Evolutionary conservation across 1,284 basidiomycete genomes (phyloP).

Genomic region (Trichosporon faecale): DNA sequence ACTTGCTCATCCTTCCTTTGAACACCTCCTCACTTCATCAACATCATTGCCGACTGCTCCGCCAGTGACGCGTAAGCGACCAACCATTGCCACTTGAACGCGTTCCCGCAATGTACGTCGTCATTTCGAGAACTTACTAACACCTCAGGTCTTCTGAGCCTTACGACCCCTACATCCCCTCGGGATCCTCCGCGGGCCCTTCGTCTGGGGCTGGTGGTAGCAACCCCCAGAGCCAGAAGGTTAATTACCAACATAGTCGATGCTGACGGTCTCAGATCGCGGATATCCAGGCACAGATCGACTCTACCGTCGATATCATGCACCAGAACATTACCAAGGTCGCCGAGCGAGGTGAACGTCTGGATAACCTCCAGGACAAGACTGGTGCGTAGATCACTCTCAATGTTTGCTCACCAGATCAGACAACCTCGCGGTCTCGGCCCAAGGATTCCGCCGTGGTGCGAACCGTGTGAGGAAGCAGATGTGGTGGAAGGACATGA

Average conservation of each 20-base stretch:
- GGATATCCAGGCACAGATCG: conserved; percentile 89
- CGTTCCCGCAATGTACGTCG: neutral
- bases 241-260: conserved; percentile 13
- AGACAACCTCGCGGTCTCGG: conserved; percentile 98
- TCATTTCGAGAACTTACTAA: neutral
- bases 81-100: neutral
- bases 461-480: conserved; percentile 98
- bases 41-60: neutral
- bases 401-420: neutral
- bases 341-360: conserved; percentile 87
- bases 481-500: conserved; percentile 93
- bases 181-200: conserved; percentile 59
- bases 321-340: conserved; percentile 89
- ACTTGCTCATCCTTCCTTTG: too few species aligned
- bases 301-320: conserved; percentile 95
- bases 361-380: conserved; percentile 95
- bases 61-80: neutral
- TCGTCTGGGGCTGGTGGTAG: conserved; percentile 24
- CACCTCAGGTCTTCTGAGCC: conserved; percentile 61
- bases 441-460: conserved; percentile 95
- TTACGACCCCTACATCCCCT: conserved; percentile 92
- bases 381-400: conserved; percentile 66
- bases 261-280: conserved; percentile 62
- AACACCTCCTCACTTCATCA: neutral
- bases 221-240: conserved; percentile 61